A percentile compares a stretch with the other conserved stretches of the same genome.
Evolutionary conservation across 352 stramenopile species (phyloP).

Genomic region (Phytopythium sindhum): DNA sequence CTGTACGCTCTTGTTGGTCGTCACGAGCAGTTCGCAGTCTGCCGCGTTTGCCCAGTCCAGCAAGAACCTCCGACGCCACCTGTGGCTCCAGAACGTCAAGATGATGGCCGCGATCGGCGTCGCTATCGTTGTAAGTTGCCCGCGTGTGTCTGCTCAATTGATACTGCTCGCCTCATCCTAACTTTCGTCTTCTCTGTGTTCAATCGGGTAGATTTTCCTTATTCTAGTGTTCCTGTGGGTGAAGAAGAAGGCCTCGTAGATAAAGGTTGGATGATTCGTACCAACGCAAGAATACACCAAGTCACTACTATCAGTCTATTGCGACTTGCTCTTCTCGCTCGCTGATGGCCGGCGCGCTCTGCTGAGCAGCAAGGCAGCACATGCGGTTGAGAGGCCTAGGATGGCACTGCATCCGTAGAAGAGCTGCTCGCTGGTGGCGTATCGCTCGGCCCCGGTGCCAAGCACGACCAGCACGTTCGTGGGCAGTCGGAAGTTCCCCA

Average conservation of each 20-base stretch:
- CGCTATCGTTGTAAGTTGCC: slow-evolving; percentile 54
- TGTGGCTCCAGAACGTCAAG: slow-evolving; percentile 89
- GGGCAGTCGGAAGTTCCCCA: slow-evolving; percentile 52
- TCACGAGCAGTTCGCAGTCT: slow-evolving; percentile 59
- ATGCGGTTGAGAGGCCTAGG: slow-evolving; percentile 32
- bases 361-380: slow-evolving; percentile 20
- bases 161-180: background rate
- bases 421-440: slow-evolving; percentile 28
- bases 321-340: slow-evolving; percentile 21
- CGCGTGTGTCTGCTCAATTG: background rate
- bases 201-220: slow-evolving; percentile 31
- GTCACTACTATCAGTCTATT: slow-evolving; percentile 11
- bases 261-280: slow-evolving; percentile 5
- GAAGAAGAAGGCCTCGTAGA: slow-evolving; percentile 48
- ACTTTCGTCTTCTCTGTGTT: background rate
- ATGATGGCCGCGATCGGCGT: slow-evolving; percentile 80
- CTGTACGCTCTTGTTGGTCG: background rate
- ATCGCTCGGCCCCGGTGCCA: slow-evolving; percentile 38
- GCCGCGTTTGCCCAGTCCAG: slow-evolving; percentile 83
- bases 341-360: background rate
- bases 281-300: slow-evolving; percentile 2
- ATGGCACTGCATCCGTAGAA: slow-evolving; percentile 38
- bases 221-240: slow-evolving; percentile 52
- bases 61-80: slow-evolving; percentile 65
- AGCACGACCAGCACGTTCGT: slow-evolving; percentile 66